Conservation (phyloP, 2,329 filamentous ascomycete species). For the Rhinocladiella mackenziei region DNA sequence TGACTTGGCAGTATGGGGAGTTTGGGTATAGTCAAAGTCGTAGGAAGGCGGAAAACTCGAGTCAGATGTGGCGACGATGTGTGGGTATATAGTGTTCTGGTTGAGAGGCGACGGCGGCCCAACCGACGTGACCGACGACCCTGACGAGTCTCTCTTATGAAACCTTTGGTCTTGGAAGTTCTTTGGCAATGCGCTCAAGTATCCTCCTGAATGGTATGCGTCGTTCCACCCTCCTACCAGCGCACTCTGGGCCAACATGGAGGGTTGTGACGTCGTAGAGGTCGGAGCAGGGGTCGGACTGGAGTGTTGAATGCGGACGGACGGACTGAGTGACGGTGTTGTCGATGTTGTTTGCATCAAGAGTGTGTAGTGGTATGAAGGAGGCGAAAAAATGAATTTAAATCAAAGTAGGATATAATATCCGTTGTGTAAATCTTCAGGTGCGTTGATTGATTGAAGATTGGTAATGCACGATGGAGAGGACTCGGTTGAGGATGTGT, state of each 20-base stretch:
- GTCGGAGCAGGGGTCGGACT: slow-evolving; percentile 19
- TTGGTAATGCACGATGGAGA: slow-evolving; percentile 13
- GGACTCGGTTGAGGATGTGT: slow-evolving; percentile 2
- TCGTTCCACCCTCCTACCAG: slow-evolving; percentile 28
- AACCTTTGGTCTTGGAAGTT: slow-evolving; percentile 29
- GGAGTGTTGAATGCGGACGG: slow-evolving; percentile 26
- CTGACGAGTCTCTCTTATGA: slow-evolving; percentile 42
- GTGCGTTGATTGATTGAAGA: slow-evolving; percentile 2
- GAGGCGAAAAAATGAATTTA: slow-evolving; percentile 16
- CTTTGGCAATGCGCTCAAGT: slow-evolving; percentile 27
- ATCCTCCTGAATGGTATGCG: slow-evolving; percentile 19
- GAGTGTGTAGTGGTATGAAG: slow-evolving; percentile 11
- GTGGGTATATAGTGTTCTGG: slow-evolving; percentile 37
- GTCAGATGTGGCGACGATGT: slow-evolving; percentile 46
- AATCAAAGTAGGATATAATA: too few species aligned
- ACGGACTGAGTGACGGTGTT: slow-evolving; percentile 16
- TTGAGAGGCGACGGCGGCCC: slow-evolving; percentile 41
- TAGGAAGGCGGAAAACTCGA: slow-evolving; percentile 42
- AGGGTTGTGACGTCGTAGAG: slow-evolving; percentile 17
- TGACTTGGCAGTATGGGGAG: slow-evolving; percentile 39
- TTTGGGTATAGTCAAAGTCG: slow-evolving; percentile 34
- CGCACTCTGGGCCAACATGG: slow-evolving; percentile 26
- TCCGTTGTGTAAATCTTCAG: too few species aligned
- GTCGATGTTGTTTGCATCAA: slow-evolving; percentile 23
- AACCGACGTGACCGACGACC: slow-evolving; percentile 43